phyloP scores from a whole-genome alignment of 1,284 basidiomycete species.

The Cutaneotrichosporon dermatis region DNA sequence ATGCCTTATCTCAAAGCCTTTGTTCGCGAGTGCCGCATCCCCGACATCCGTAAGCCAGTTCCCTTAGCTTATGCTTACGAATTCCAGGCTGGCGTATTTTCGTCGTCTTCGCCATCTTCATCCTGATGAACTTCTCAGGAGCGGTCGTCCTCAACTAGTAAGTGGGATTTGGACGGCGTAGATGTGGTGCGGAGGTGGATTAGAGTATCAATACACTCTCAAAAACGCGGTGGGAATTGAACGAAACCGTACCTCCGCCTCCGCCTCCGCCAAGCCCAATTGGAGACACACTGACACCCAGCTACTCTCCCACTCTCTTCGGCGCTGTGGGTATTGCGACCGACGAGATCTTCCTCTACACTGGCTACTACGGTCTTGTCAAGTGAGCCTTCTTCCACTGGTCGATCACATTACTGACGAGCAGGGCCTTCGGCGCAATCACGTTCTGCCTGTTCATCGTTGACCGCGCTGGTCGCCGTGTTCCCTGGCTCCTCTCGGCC shows the following conservation, averaged over 20 bases:
- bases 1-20: slow-evolving; percentile 4
- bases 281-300: not conserved
- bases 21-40: not conserved
- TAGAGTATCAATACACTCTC: too few relatives aligned
- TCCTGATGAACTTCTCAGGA: slow-evolving; percentile 5
- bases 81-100: not conserved
- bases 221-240: too few relatives aligned
- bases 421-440: slow-evolving; percentile 20
- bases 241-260: too few relatives aligned
- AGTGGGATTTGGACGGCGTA: not conserved
- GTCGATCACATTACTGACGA: not conserved
- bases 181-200: too few relatives aligned
- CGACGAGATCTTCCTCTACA: slow-evolving; percentile 39
- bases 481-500: slow-evolving; percentile 31
- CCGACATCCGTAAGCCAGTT: slow-evolving; percentile 7
- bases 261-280: too few relatives aligned
- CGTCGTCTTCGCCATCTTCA: slow-evolving; percentile 4
- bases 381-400: slow-evolving; percentile 21
- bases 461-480: slow-evolving; percentile 34
- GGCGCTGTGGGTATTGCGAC: slow-evolving; percentile 30
- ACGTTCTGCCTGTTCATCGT: slow-evolving; percentile 33
- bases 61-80: slow-evolving; percentile 4
- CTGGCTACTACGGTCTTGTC: slow-evolving; percentile 49
- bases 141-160: slow-evolving; percentile 1
- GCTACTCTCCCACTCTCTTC: slow-evolving; percentile 39